Evolutionary conservation across 106 monocot genomes (phyloP).

Genomic region (Dendrobium nobile): DNA sequence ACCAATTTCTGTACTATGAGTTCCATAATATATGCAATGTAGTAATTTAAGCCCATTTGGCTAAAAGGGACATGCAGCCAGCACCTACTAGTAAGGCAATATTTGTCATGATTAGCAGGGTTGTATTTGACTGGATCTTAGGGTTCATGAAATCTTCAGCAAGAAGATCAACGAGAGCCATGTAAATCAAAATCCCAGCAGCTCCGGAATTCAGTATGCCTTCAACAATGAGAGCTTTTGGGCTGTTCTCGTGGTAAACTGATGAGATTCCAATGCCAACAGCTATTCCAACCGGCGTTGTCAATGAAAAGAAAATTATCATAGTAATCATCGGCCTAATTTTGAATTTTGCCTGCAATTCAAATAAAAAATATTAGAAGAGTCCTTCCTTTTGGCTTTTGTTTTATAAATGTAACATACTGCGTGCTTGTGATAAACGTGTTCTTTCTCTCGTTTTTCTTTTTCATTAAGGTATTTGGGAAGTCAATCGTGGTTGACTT

Average conservation of each 20-base stretch:
- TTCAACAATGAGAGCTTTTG: constrained; percentile 21
- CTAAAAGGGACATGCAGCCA: constrained; percentile 19
- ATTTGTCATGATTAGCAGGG: neutral
- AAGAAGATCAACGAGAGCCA: constrained; percentile 26
- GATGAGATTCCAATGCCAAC: constrained; percentile 23
- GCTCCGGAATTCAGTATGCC: constrained; percentile 18
- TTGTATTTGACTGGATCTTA: constrained; percentile 8
- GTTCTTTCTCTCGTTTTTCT: too few species aligned
- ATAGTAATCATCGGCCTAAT: constrained; percentile 8
- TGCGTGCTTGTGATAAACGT: too few species aligned
- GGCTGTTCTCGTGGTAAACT: constrained; percentile 18
- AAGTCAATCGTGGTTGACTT: too few species aligned
- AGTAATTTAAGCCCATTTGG: constrained; percentile 17
- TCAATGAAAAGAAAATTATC: constrained; percentile 21
- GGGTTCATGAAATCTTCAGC: constrained; percentile 24
- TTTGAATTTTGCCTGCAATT: constrained; percentile 17
- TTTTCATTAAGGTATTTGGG: too few species aligned
- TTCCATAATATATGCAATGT: neutral
- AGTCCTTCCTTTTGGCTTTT: neutral
- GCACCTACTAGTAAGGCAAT: constrained; percentile 15
- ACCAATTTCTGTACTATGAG: neutral
- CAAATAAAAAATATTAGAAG: neutral
- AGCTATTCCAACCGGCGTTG: constrained; percentile 15
- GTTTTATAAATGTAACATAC: too few species aligned
- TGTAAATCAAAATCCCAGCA: constrained; percentile 22